Conservation (phyloP, 345 rosid genomes). For the Arabis hirsuta region DNA sequence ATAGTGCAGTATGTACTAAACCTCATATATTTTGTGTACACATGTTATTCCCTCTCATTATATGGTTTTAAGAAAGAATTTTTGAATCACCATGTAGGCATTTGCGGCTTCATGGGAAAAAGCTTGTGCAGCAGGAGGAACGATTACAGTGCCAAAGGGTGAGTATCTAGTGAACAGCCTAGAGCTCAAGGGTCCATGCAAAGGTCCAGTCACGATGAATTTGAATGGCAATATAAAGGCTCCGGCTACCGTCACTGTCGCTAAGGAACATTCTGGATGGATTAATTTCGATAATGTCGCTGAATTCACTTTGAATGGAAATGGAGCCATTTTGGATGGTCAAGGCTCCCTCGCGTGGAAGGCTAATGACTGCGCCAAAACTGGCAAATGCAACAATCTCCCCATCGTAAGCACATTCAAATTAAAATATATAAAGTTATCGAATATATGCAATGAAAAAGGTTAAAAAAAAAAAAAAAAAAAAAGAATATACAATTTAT, state of each 20-base stretch:
- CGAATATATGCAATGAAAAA: no score
- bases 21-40: neutral
- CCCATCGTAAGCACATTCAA: conserved; percentile 43
- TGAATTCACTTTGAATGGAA: conserved; percentile 43
- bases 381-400: conserved; percentile 40
- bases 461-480: no score
- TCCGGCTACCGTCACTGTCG: conserved; percentile 13
- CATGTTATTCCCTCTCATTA: no score
- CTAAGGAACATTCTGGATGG: conserved; percentile 45
- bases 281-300: conserved; percentile 37
- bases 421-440: neutral
- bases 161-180: conserved; percentile 40
- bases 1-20: conserved; percentile 36
- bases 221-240: conserved; percentile 54
- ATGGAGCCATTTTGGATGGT: conserved; percentile 53
- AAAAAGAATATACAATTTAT: no score
- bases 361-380: conserved; percentile 39
- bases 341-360: conserved; percentile 52
- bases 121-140: conserved; percentile 43
- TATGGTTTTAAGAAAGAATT: neutral
- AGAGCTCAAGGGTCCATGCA: conserved; percentile 56
- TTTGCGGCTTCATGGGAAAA: conserved; percentile 44
- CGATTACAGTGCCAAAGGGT: conserved; percentile 48
- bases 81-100: conserved; percentile 33
- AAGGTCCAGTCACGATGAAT: conserved; percentile 40